phyloP scores from a whole-genome alignment of 768 basidiomycete genomes.

The Gymnopilus junonius region DNA sequence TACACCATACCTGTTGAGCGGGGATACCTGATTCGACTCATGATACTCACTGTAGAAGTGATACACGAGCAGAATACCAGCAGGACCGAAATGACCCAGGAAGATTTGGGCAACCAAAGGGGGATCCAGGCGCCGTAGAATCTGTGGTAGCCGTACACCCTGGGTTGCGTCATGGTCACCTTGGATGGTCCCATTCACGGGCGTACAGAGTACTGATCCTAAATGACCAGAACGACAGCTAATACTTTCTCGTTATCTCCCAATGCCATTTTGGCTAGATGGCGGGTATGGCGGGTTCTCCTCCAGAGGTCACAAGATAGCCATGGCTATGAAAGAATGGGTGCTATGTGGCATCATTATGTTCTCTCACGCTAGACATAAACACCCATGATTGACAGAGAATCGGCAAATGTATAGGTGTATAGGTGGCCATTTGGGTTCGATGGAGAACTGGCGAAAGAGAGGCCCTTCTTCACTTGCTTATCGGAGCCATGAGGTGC shows the following conservation, averaged over 20 bases:
- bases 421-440: background rate
- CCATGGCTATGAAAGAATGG: too few species aligned
- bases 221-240: background rate
- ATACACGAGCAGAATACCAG: conserved; percentile 20
- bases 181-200: background rate
- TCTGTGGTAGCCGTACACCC: background rate
- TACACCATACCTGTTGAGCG: too few species aligned
- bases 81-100: conserved; percentile 14
- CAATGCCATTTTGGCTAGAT: background rate
- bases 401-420: background rate
- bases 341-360: background rate
- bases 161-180: background rate
- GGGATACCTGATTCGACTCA: background rate
- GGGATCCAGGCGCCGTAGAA: conserved; percentile 1
- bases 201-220: too few species aligned
- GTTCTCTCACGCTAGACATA: background rate
- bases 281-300: background rate
- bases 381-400: too few species aligned
- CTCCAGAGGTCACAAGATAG: conserved; percentile 1
- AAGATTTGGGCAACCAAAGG: conserved; percentile 14
- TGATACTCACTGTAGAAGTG: conserved; percentile 17
- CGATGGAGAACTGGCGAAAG: background rate
- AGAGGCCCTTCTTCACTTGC: too few species aligned
- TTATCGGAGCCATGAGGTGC: background rate
- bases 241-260: background rate